Conservation (phyloP, 345 rosid species). For the Gossypioides kirkii region DNA sequence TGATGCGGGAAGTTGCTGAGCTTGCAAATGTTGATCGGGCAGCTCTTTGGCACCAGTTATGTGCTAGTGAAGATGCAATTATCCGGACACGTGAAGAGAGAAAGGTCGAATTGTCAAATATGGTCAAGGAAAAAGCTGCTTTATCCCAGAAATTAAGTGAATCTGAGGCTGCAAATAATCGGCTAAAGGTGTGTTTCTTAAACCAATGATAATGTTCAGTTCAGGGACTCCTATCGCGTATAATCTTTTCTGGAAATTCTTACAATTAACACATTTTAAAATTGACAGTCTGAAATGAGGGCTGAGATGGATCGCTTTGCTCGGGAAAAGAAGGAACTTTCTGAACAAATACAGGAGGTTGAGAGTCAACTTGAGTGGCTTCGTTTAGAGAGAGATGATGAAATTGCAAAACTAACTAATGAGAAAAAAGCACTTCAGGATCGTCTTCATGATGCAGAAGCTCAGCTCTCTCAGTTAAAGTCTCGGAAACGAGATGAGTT, state of each 20-base stretch:
- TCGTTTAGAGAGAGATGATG: constrained; percentile 89
- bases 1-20: constrained; percentile 88
- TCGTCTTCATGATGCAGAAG: constrained; percentile 92
- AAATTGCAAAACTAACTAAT: constrained; percentile 54
- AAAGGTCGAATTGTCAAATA: constrained; percentile 56
- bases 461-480: constrained; percentile 76
- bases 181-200: constrained; percentile 64
- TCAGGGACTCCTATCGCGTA: constrained; percentile 7
- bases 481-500: constrained; percentile 92
- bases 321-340: constrained; percentile 80
- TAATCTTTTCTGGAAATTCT: constrained; percentile 2
- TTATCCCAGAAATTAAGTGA: constrained; percentile 70
- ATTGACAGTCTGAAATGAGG: constrained; percentile 82
- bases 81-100: constrained; percentile 61
- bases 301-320: constrained; percentile 79
- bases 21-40: constrained; percentile 90
- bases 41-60: constrained; percentile 88
- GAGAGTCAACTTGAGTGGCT: constrained; percentile 98
- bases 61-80: constrained; percentile 78
- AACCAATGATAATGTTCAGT: constrained; percentile 14
- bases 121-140: constrained; percentile 60
- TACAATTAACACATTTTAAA: constrained; percentile 17
- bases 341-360: constrained; percentile 76
- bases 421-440: constrained; percentile 85
- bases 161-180: constrained; percentile 59